Evolutionary conservation across 768 basidiomycete genomes (phyloP).

Genomic region (Dictyophora rubrovolvata): DNA sequence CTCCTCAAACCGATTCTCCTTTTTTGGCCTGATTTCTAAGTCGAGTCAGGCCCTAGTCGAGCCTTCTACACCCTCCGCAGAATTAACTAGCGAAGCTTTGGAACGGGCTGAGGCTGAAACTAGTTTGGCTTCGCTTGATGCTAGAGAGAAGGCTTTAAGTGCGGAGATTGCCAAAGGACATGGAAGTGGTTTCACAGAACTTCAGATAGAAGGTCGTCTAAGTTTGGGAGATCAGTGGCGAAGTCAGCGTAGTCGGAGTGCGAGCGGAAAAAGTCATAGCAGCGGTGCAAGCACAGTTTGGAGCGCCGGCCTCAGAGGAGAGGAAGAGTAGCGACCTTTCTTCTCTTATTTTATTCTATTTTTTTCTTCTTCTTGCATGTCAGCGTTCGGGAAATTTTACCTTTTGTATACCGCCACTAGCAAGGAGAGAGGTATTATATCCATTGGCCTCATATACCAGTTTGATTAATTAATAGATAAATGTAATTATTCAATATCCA

Average conservation of each 20-base stretch:
- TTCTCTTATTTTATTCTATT: no score
- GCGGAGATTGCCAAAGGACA: constrained; percentile 69
- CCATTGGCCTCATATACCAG: neutral
- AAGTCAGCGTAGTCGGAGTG: constrained; percentile 39
- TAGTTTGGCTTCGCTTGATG: constrained; percentile 67
- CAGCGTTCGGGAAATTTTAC: neutral
- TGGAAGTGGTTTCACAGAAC: constrained; percentile 71
- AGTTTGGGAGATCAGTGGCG: constrained; percentile 42
- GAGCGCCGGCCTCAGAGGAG: constrained; percentile 74
- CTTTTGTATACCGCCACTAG: neutral
- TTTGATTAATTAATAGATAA: neutral
- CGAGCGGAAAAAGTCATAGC: constrained; percentile 37
- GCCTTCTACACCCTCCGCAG: constrained; percentile 22
- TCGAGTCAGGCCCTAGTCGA: constrained; percentile 32
- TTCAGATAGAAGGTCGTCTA: constrained; percentile 31
- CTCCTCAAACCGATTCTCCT: constrained; percentile 40
- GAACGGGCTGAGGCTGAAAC: constrained; percentile 73
- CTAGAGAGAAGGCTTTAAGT: constrained; percentile 61
- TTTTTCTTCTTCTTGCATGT: neutral
- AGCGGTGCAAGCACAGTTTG: constrained; percentile 73
- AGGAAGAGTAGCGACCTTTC: constrained; percentile 28
- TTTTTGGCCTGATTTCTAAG: constrained; percentile 49
- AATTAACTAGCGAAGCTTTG: constrained; percentile 64
- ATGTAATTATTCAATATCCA: neutral
- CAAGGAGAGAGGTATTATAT: neutral